A percentile compares a stretch with the other conserved stretches of the same genome.
phyloP scores from a whole-genome alignment of 2,329 filamentous ascomycete species.

The Endothia cerciana region DNA sequence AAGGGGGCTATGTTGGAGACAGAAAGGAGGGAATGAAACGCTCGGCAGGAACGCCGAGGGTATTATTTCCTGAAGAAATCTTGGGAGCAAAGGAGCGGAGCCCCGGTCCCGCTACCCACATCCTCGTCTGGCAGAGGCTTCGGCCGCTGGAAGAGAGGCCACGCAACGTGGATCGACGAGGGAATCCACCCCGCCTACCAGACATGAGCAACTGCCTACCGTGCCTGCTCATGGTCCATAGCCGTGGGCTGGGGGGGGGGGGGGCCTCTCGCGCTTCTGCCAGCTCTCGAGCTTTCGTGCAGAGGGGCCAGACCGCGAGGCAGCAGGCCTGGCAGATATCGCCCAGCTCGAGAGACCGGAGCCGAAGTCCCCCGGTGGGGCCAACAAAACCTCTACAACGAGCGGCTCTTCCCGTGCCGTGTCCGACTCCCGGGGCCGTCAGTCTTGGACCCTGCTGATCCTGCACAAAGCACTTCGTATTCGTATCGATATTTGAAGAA shows the following conservation, averaged over 20 bases:
- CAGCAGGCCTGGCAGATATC: no score
- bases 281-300: no score
- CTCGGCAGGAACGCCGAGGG: not conserved
- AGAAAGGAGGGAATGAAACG: not conserved
- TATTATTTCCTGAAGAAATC: not conserved
- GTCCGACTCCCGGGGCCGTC: slow-evolving; percentile 4
- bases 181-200: no score
- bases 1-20: not conserved
- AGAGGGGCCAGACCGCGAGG: no score
- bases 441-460: slow-evolving; percentile 4
- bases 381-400: not conserved
- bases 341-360: not conserved
- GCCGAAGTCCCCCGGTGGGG: not conserved
- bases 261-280: no score
- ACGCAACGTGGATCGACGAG: no score
- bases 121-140: not conserved
- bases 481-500: no score
- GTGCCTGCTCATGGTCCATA: no score
- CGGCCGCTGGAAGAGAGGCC: no score
- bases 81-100: not conserved
- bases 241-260: no score
- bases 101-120: not conserved
- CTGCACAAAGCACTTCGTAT: not conserved
- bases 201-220: no score
- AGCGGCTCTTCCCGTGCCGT: slow-evolving; percentile 7